Percentiles rank a stretch among this genome's conserved stretches.
Conservation (phyloP, 495 filamentous ascomycete species). For the Talaromyces stipitatus region DNA sequence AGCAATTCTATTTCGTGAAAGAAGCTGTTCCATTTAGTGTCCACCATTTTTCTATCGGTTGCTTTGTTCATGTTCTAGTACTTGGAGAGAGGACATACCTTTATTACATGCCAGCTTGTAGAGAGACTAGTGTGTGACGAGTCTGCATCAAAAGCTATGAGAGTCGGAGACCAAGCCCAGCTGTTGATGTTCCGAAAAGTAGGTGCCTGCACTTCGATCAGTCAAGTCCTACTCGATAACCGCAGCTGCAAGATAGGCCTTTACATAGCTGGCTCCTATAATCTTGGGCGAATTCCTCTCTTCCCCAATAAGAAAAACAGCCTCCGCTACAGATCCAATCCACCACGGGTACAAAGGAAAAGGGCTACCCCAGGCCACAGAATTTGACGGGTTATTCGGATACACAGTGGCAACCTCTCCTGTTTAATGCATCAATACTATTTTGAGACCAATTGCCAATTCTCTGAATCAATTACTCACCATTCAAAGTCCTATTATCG, state of each 20-base stretch:
- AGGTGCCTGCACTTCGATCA: conserved; percentile 25
- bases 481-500: conserved; percentile 28
- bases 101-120: conserved; percentile 34
- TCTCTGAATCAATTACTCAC: too few species aligned
- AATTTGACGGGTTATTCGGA: conserved; percentile 2
- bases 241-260: not conserved
- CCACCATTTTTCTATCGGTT: not conserved
- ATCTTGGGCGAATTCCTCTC: conserved; percentile 45
- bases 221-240: too few species aligned
- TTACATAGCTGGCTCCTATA: not conserved
- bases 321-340: conserved; percentile 56
- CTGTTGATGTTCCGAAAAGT: conserved; percentile 39
- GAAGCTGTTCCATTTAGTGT: conserved; percentile 21
- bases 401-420: conserved; percentile 34
- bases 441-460: too few species aligned
- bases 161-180: conserved; percentile 40
- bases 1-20: conserved; percentile 31
- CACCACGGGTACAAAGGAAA: conserved; percentile 27
- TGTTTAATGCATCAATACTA: too few species aligned
- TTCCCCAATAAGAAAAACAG: conserved; percentile 58
- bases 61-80: not conserved
- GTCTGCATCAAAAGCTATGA: conserved; percentile 38
- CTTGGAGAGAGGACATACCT: conserved; percentile 12
- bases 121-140: conserved; percentile 29
- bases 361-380: not conserved